Conservation (phyloP, 2,329 filamentous ascomycete genomes). For the Paracorniculantispora psalliotae region DNA sequence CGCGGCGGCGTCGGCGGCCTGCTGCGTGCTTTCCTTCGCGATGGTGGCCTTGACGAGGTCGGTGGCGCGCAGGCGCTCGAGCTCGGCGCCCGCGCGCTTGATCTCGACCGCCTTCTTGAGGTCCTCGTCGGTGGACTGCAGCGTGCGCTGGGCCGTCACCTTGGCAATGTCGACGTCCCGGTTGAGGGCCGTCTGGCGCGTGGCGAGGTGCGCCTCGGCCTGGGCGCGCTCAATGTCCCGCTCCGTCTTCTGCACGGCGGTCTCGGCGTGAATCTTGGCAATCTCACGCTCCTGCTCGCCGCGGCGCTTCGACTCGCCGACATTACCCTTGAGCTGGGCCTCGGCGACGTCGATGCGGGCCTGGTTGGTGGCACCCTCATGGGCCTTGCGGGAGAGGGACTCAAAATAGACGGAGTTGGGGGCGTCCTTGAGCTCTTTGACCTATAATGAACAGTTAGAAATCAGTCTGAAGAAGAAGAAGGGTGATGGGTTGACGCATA, state of each 20-base stretch:
- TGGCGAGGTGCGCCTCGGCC: conserved; percentile 72
- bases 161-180: conserved; percentile 71
- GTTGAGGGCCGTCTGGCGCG: conserved; percentile 65
- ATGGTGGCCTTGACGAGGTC: conserved; percentile 71
- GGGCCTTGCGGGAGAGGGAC: conserved; percentile 74
- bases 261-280: conserved; percentile 82
- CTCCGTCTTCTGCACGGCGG: conserved; percentile 78
- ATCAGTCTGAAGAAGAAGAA: neutral
- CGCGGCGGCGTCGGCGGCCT: conserved; percentile 54
- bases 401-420: conserved; percentile 79
- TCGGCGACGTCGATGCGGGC: conserved; percentile 63
- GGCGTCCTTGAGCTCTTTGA: conserved; percentile 83
- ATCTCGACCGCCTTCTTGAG: conserved; percentile 73
- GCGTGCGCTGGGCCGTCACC: conserved; percentile 66
- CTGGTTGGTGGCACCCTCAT: conserved; percentile 80
- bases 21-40: conserved; percentile 59
- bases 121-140: conserved; percentile 74
- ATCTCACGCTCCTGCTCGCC: conserved; percentile 81
- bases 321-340: conserved; percentile 61
- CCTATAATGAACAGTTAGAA: neutral
- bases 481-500: neutral
- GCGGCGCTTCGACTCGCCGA: conserved; percentile 72
- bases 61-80: conserved; percentile 70
- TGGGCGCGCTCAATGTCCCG: conserved; percentile 75
- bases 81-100: conserved; percentile 72